A percentile compares a stretch with the other conserved stretches of the same genome.
These are phyloP conservation scores for Jackrogersella multiformis DNA, from an alignment of 495 filamentous ascomycete species.

Conservation along the genomic window DNA sequence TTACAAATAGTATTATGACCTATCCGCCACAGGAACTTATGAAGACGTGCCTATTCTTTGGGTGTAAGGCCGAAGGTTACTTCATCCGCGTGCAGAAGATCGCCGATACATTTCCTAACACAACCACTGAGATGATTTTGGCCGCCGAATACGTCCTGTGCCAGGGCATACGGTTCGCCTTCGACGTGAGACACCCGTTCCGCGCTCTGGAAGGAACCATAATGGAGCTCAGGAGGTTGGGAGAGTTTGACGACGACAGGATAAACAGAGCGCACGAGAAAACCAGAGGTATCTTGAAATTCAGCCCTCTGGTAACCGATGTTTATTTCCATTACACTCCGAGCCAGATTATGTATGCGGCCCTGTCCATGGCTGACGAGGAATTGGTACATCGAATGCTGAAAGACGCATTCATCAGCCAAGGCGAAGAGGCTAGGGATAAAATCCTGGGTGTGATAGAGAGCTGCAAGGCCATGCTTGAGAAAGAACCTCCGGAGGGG, in stretches of 20 bases:
- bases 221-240: slow-evolving; percentile 75
- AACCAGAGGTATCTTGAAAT: slow-evolving; percentile 77
- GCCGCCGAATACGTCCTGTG: slow-evolving; percentile 91
- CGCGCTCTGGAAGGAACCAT: slow-evolving; percentile 84
- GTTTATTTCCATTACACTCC: slow-evolving; percentile 97
- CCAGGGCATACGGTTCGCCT: slow-evolving; percentile 91
- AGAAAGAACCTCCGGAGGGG: slow-evolving; percentile 57
- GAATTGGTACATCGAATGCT: slow-evolving; percentile 78
- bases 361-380: slow-evolving; percentile 77
- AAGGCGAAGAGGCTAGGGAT: slow-evolving; percentile 49
- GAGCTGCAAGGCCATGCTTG: slow-evolving; percentile 61
- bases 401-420: slow-evolving; percentile 67
- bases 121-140: slow-evolving; percentile 78
- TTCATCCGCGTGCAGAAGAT: slow-evolving; percentile 75
- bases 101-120: slow-evolving; percentile 66
- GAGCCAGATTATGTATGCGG: slow-evolving; percentile 88
- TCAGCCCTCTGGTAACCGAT: slow-evolving; percentile 84
- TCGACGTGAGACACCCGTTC: slow-evolving; percentile 92
- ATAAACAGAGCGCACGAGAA: slow-evolving; percentile 73
- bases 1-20: slow-evolving; percentile 93
- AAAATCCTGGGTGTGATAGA: slow-evolving; percentile 60
- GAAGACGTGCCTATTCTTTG: slow-evolving; percentile 86
- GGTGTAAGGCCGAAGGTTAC: slow-evolving; percentile 87
- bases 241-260: slow-evolving; percentile 57
- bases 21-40: slow-evolving; percentile 90